A percentile compares a stretch with the other conserved stretches of the same genome.
Conservation (phyloP, 1,284 basidiomycete genomes). For the Termitomyces sp. region DNA sequence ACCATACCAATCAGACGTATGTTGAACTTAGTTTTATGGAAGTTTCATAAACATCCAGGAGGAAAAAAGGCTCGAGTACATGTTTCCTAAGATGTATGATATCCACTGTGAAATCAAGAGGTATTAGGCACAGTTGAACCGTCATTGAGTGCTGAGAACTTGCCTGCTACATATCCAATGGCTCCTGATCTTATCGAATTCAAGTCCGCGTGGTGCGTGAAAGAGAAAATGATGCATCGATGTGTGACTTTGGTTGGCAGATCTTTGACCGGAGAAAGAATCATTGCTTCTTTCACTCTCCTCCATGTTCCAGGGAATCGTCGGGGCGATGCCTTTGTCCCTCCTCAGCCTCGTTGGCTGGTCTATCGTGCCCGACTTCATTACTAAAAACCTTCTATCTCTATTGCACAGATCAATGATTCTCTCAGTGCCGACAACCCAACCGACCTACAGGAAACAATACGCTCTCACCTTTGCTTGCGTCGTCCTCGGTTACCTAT, state of each 20-base stretch:
- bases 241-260: neutral
- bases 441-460: slow-evolving; percentile 43
- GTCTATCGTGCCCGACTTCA: slow-evolving; percentile 39
- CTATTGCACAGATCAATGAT: slow-evolving; percentile 34
- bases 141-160: neutral
- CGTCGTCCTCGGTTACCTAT: slow-evolving; percentile 66
- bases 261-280: neutral
- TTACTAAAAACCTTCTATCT: slow-evolving; percentile 33
- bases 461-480: slow-evolving; percentile 61
- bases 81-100: neutral
- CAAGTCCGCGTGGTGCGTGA: neutral
- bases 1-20: neutral
- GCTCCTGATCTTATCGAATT: neutral
- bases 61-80: neutral
- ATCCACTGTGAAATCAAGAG: neutral
- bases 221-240: neutral
- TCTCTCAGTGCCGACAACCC: slow-evolving; percentile 36
- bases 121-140: neutral
- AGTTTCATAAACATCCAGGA: neutral
- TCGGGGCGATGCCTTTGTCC: slow-evolving; percentile 16
- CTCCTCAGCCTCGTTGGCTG: slow-evolving; percentile 36
- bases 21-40: neutral
- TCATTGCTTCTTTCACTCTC: neutral
- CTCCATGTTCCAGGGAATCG: slow-evolving; percentile 10
- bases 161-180: neutral